Conservation (phyloP, 768 basidiomycete genomes). For the Boletellus sp. region DNA sequence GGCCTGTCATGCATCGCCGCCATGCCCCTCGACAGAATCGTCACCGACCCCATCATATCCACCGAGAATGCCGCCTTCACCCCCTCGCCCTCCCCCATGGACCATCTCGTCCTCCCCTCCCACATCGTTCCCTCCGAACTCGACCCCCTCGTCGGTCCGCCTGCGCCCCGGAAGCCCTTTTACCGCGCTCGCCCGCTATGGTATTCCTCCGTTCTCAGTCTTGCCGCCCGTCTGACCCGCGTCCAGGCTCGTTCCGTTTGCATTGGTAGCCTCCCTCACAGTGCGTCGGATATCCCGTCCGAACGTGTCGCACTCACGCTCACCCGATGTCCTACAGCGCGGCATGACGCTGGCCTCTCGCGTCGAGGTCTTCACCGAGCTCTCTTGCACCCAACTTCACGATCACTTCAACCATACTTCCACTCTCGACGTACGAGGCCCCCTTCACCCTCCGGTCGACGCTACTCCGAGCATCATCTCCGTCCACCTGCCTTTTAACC, state of each 20-base stretch:
- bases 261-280: slow-evolving; percentile 60
- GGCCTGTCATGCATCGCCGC: not conserved
- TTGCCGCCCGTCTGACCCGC: slow-evolving; percentile 6
- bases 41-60: slow-evolving; percentile 34
- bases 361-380: slow-evolving; percentile 74
- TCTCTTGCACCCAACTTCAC: slow-evolving; percentile 63
- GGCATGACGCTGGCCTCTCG: slow-evolving; percentile 77
- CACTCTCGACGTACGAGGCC: not conserved
- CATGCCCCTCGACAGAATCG: slow-evolving; percentile 32
- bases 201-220: slow-evolving; percentile 21
- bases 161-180: slow-evolving; percentile 40
- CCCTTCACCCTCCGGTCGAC: slow-evolving; percentile 5
- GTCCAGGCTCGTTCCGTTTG: slow-evolving; percentile 68
- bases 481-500: slow-evolving; percentile 11
- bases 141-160: slow-evolving; percentile 29
- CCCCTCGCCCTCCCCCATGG: slow-evolving; percentile 21
- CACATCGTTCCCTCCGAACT: slow-evolving; percentile 29
- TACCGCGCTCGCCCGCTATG: slow-evolving; percentile 49
- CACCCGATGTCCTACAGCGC: slow-evolving; percentile 44
- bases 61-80: slow-evolving; percentile 31
- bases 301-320: not conserved
- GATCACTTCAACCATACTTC: slow-evolving; percentile 39
- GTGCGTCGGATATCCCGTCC: slow-evolving; percentile 37
- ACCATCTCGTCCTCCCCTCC: slow-evolving; percentile 13
- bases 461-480: slow-evolving; percentile 7